Percentiles rank a stretch among this genome's conserved stretches.
Conservation (phyloP, 192 early-diverging fungal genomes). For the Phycomyces nitens region DNA sequence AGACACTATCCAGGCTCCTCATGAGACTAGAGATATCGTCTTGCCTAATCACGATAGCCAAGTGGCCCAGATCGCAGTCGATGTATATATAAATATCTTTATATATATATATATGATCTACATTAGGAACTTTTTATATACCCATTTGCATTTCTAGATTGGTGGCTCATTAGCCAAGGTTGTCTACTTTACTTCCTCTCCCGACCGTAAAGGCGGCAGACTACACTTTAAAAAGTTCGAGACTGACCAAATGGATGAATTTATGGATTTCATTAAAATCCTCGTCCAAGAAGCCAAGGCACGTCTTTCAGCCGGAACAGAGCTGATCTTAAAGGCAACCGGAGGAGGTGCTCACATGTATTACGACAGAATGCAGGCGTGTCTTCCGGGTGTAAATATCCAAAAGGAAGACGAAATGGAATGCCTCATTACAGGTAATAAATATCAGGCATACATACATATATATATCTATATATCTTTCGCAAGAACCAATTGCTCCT, state of each 20-base stretch:
- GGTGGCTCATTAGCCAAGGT: slow-evolving; percentile 75
- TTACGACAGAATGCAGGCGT: slow-evolving; percentile 50
- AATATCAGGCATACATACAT: not conserved
- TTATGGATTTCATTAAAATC: slow-evolving; percentile 76
- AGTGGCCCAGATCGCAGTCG: slow-evolving; percentile 87
- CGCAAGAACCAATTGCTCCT: too few species aligned
- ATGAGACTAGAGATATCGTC: slow-evolving; percentile 75
- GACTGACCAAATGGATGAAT: slow-evolving; percentile 88
- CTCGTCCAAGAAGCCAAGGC: slow-evolving; percentile 50
- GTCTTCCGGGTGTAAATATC: slow-evolving; percentile 57
- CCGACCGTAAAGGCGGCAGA: slow-evolving; percentile 65
- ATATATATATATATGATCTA: too few species aligned
- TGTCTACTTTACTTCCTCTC: slow-evolving; percentile 60
- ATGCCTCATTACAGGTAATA: slow-evolving; percentile 64
- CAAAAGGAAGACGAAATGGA: slow-evolving; percentile 94
- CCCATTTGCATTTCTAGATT: slow-evolving; percentile 37
- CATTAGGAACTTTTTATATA: too few species aligned
- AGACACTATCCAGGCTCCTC: slow-evolving; percentile 37
- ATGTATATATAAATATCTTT: slow-evolving; percentile 50
- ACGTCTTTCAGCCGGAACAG: slow-evolving; percentile 21
- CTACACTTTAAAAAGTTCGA: slow-evolving; percentile 94
- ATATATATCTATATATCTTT: slow-evolving; percentile 2
- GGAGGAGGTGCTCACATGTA: slow-evolving; percentile 86
- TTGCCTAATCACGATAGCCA: slow-evolving; percentile 83
- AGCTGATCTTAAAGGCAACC: slow-evolving; percentile 75